Percentiles rank a stretch among this genome's conserved stretches.
These are phyloP conservation scores for Ascoidea tarda DNA, from an alignment of 805 yeast species.

Conservation along the genomic window DNA sequence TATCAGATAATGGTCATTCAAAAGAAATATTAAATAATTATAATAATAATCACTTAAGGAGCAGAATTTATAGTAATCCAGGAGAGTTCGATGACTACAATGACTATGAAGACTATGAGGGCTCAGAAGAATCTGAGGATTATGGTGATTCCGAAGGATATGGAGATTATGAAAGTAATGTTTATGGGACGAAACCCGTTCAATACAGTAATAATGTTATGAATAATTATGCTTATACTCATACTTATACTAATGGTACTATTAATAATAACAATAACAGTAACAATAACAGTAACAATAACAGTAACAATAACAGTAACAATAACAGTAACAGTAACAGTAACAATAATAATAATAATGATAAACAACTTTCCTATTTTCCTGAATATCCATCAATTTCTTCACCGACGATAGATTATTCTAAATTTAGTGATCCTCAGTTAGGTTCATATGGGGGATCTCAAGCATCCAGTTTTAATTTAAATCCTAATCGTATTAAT, in stretches of 20 bases:
- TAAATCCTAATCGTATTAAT: not conserved
- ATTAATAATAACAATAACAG: not conserved
- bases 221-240: not conserved
- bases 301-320: not conserved
- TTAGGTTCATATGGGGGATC: not conserved
- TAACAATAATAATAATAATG: not conserved
- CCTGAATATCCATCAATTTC: not conserved
- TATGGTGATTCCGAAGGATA: slow-evolving; percentile 9
- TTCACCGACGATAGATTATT: not conserved
- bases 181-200: slow-evolving; percentile 16
- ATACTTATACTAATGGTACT: not conserved
- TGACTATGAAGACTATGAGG: slow-evolving; percentile 14
- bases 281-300: not conserved
- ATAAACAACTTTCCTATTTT: not conserved
- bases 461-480: not conserved
- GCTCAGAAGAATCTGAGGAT: slow-evolving; percentile 14
- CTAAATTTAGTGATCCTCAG: not conserved
- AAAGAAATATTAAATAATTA: no score
- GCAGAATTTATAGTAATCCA: no score
- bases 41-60: no score
- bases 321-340: not conserved
- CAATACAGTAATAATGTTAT: not conserved
- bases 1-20: no score
- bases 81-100: no score
- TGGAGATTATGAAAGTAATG: slow-evolving; percentile 15